Evolutionary conservation across 176 grass and related monocot species (phyloP).

Genomic region (Chrysopogon serrulatus): DNA sequence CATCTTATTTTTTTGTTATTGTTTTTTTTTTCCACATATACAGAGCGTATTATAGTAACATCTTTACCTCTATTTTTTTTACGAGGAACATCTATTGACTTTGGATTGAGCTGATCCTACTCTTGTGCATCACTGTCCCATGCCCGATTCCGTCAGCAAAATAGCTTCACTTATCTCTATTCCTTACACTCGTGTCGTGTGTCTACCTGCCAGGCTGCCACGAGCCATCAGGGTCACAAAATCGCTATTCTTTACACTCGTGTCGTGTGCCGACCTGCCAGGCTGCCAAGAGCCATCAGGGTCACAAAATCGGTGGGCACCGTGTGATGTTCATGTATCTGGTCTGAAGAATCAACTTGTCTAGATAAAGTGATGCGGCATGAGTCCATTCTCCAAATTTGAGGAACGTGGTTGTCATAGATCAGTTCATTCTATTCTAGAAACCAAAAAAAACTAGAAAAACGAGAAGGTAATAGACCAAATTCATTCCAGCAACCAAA

Average conservation of each 20-base stretch:
- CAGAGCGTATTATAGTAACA: neutral
- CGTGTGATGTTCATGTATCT: neutral
- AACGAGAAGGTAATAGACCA: too few relatives aligned
- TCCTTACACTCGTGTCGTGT: neutral
- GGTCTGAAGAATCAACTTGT: too few relatives aligned
- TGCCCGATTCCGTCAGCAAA: neutral
- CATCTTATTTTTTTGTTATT: neutral
- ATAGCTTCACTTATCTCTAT: neutral
- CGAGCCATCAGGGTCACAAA: neutral
- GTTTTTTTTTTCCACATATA: neutral
- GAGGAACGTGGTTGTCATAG: too few relatives aligned
- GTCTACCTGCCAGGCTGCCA: neutral
- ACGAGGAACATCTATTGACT: neutral
- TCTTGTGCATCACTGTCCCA: neutral
- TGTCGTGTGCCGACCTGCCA: neutral
- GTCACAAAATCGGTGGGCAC: neutral
- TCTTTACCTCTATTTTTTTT: neutral
- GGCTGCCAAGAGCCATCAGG: neutral
- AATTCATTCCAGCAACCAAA: too few relatives aligned
- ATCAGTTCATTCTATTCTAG: too few relatives aligned
- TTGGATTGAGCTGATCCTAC: neutral
- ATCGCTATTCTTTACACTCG: neutral
- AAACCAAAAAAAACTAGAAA: too few relatives aligned
- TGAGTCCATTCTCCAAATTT: too few relatives aligned
- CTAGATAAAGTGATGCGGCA: too few relatives aligned